These are phyloP conservation scores for Mycena vitilis DNA, from an alignment of 768 basidiomycete species.

Conservation along the genomic window DNA sequence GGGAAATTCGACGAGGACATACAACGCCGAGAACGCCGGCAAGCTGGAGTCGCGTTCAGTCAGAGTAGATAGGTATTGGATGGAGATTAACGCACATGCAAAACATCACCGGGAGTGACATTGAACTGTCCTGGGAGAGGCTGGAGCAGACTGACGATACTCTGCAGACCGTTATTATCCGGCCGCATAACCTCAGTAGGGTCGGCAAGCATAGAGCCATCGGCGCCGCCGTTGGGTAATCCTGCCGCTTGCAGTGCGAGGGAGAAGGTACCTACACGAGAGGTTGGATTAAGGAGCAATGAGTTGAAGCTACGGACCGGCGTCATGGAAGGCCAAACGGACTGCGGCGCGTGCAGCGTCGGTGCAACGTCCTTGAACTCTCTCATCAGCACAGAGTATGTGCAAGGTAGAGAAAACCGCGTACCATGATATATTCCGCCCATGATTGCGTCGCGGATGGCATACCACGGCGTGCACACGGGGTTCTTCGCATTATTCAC, in stretches of 20 bases:
- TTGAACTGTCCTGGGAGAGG: neutral
- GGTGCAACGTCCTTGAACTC: neutral
- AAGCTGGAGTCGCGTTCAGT: neutral
- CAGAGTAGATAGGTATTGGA: neutral
- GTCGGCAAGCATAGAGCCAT: slow-evolving; percentile 23
- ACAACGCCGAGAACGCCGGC: slow-evolving; percentile 15
- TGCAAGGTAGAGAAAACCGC: neutral
- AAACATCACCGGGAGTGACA: slow-evolving; percentile 9
- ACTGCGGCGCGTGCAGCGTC: slow-evolving; percentile 4
- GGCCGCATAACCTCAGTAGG: slow-evolving; percentile 15
- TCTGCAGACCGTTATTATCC: slow-evolving; percentile 14
- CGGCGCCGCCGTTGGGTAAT: slow-evolving; percentile 18
- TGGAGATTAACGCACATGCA: slow-evolving; percentile 1
- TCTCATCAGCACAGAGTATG: neutral
- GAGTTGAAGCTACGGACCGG: neutral
- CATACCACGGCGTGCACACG: slow-evolving; percentile 15
- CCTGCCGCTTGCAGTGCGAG: slow-evolving; percentile 20
- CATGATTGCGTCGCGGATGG: slow-evolving; percentile 17
- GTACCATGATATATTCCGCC: slow-evolving; percentile 5
- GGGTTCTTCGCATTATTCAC: slow-evolving; percentile 10
- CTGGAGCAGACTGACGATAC: slow-evolving; percentile 5
- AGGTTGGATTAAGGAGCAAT: neutral
- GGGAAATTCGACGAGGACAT: neutral
- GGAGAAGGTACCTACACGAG: slow-evolving; percentile 20
- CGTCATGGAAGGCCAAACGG: slow-evolving; percentile 18